A percentile compares a stretch with the other conserved stretches of the same genome.
These are phyloP conservation scores for Cardamine occulta DNA, from an alignment of 345 rosid species.

Conservation along the genomic window DNA sequence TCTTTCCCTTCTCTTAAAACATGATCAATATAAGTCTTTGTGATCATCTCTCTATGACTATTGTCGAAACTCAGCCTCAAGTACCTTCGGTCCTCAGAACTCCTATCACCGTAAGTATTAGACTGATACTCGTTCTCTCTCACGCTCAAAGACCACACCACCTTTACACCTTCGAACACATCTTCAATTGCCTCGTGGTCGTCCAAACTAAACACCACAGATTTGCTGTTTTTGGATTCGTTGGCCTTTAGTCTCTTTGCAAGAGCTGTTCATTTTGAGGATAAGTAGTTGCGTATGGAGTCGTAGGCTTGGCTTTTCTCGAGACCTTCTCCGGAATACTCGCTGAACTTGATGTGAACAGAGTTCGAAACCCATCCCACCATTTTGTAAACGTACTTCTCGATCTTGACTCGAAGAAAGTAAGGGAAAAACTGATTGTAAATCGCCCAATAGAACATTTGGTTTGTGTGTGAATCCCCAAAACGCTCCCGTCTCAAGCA, in stretches of 20 bases:
- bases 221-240: slow-evolving; percentile 41
- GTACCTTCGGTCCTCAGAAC: slow-evolving; percentile 27
- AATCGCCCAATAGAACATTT: slow-evolving; percentile 45
- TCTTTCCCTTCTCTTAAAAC: slow-evolving; percentile 53
- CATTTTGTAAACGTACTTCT: slow-evolving; percentile 16
- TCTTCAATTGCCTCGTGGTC: slow-evolving; percentile 58
- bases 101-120: neutral
- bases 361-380: too few relatives aligned
- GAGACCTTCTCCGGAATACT: slow-evolving; percentile 44
- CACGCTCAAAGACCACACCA: slow-evolving; percentile 46
- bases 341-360: slow-evolving; percentile 50
- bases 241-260: slow-evolving; percentile 57
- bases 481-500: neutral
- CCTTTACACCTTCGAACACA: slow-evolving; percentile 49
- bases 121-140: neutral
- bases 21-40: slow-evolving; percentile 38
- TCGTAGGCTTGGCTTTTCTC: slow-evolving; percentile 46
- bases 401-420: slow-evolving; percentile 19
- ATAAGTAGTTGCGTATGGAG: slow-evolving; percentile 50
- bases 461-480: slow-evolving; percentile 34
- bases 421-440: slow-evolving; percentile 42
- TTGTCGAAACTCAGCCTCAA: slow-evolving; percentile 51
- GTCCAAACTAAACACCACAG: slow-evolving; percentile 64
- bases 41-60: slow-evolving; percentile 43
- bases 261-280: slow-evolving; percentile 1